Conservation (phyloP, 345 rosid genomes). For the Excoecaria cochinchinensis region DNA sequence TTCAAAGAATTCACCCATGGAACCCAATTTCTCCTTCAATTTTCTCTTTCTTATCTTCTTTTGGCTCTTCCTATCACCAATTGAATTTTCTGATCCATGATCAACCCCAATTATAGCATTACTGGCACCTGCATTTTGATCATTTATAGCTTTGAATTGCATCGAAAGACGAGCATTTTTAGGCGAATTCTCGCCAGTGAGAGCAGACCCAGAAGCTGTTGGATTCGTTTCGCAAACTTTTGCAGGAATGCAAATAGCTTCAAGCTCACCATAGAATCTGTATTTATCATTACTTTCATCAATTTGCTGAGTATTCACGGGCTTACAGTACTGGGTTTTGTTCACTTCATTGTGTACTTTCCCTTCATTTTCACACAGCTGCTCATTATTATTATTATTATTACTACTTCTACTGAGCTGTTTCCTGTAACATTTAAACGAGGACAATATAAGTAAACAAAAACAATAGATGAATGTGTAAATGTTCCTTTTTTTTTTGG, state of each 20-base stretch:
- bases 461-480: not conserved
- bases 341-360: constrained; percentile 11
- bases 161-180: constrained; percentile 14
- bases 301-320: not conserved
- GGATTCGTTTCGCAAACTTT: constrained; percentile 29
- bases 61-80: constrained; percentile 27
- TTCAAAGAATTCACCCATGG: constrained; percentile 34
- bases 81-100: constrained; percentile 35
- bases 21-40: constrained; percentile 29
- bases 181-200: constrained; percentile 33
- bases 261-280: constrained; percentile 39
- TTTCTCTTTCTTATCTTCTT: constrained; percentile 40
- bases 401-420: constrained; percentile 12
- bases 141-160: constrained; percentile 7
- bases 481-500: not conserved
- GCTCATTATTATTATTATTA: constrained; percentile 14
- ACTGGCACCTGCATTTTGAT: constrained; percentile 14
- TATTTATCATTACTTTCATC: constrained; percentile 24
- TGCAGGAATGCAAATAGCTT: constrained; percentile 37
- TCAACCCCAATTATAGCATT: constrained; percentile 23
- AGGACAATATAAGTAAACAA: constrained; percentile 8
- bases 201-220: constrained; percentile 41
- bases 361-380: constrained; percentile 13
- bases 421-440: constrained; percentile 30
- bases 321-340: not conserved